These are phyloP conservation scores for Hirschfeldia incana DNA, from an alignment of 345 rosid genomes.

Conservation along the genomic window DNA sequence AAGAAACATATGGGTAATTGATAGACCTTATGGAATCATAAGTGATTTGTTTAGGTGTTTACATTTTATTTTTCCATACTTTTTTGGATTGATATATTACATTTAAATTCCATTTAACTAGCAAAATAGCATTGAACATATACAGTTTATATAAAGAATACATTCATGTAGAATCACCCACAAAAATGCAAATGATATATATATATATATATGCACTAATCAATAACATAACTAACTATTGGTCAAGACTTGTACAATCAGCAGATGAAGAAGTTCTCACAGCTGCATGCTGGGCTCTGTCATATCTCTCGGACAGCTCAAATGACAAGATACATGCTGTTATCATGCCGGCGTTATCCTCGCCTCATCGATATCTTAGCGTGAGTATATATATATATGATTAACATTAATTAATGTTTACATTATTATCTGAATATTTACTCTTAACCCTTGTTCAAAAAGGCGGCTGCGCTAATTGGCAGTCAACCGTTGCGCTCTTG, in stretches of 20 bases:
- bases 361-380: constrained; percentile 64
- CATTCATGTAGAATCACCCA: background rate
- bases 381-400: constrained; percentile 57
- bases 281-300: constrained; percentile 87
- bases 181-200: background rate
- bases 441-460: background rate
- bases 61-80: background rate
- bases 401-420: background rate
- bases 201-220: background rate
- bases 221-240: background rate
- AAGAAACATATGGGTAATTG: no score
- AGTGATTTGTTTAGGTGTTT: background rate
- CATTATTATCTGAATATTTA: constrained; percentile 18
- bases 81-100: background rate
- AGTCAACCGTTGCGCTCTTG: no score
- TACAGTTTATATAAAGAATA: background rate
- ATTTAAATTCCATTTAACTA: background rate
- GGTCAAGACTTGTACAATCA: constrained; percentile 51
- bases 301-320: constrained; percentile 72
- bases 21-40: background rate
- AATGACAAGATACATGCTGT: constrained; percentile 82
- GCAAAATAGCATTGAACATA: background rate
- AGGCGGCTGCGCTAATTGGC: no score
- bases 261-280: constrained; percentile 85
- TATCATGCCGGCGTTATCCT: constrained; percentile 64